Evolutionary conservation across 345 rosid species (phyloP).

Genomic region (Litchi chinensis): DNA sequence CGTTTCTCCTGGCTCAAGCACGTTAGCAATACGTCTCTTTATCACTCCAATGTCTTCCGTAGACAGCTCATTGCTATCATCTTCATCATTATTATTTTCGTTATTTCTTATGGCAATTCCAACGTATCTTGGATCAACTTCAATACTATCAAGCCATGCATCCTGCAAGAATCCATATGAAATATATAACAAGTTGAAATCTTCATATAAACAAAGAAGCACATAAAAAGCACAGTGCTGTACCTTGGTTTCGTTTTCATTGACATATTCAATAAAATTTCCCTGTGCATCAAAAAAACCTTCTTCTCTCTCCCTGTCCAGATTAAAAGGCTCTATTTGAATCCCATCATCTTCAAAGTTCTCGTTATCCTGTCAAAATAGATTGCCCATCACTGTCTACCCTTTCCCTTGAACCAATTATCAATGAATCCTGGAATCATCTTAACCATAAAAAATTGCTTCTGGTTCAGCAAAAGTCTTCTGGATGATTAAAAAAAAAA

Average conservation of each 20-base stretch:
- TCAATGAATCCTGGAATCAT: constrained; percentile 18
- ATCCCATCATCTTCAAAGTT: constrained; percentile 86
- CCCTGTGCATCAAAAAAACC: constrained; percentile 93
- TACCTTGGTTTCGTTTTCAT: constrained; percentile 80
- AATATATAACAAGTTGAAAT: constrained; percentile 15
- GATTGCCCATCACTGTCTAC: constrained; percentile 29
- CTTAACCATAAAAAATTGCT: constrained; percentile 16
- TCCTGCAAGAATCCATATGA: constrained; percentile 58
- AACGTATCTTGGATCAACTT: constrained; percentile 50
- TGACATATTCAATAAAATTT: constrained; percentile 86
- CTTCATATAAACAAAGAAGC: background rate
- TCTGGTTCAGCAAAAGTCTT: constrained; percentile 17
- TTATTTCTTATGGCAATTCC: constrained; percentile 34
- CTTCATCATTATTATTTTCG: constrained; percentile 35
- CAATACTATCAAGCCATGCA: constrained; percentile 96
- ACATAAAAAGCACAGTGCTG: constrained; percentile 8
- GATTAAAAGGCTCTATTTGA: constrained; percentile 91
- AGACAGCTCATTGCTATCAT: constrained; percentile 56
- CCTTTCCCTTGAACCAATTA: constrained; percentile 22
- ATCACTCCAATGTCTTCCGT: constrained; percentile 66
- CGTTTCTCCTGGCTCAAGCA: constrained; percentile 93
- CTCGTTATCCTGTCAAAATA: constrained; percentile 67
- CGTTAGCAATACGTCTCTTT: constrained; percentile 80
- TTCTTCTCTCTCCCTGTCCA: constrained; percentile 90
- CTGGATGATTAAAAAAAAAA: background rate